Conservation (phyloP, 2,329 filamentous ascomycete genomes). For the Cordyceps pruinosa region DNA sequence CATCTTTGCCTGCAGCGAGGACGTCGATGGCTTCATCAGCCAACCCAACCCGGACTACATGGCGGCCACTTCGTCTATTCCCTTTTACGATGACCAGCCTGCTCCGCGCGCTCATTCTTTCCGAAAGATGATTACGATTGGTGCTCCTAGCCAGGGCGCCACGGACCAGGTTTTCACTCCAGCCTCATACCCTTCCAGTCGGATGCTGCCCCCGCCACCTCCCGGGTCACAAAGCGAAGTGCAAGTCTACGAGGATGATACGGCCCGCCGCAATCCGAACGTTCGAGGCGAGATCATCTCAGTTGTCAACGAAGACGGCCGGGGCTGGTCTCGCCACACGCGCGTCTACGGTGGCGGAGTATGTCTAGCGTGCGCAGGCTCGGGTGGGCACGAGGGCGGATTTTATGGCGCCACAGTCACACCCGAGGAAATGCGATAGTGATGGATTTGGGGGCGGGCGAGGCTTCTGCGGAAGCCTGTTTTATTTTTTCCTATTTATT, state of each 20-base stretch:
- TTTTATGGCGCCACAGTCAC: conserved; percentile 50
- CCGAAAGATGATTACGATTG: conserved; percentile 33
- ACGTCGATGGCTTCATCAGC: conserved; percentile 37
- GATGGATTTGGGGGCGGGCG: not conserved
- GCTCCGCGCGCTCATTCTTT: conserved; percentile 37
- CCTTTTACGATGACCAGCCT: conserved; percentile 21
- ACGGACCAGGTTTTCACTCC: conserved; percentile 26
- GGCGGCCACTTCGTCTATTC: conserved; percentile 27
- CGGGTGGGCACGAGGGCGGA: conserved; percentile 36
- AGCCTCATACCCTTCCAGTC: conserved; percentile 42
- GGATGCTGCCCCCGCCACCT: conserved; percentile 42
- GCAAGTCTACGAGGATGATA: conserved; percentile 12
- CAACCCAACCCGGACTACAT: conserved; percentile 46
- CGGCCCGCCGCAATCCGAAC: conserved; percentile 31
- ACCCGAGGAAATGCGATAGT: conserved; percentile 42
- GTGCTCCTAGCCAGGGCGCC: conserved; percentile 21
- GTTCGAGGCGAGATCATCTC: conserved; percentile 46
- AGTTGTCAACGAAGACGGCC: conserved; percentile 39
- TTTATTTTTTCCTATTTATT: not conserved
- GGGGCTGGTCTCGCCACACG: conserved; percentile 51
- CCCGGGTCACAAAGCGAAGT: conserved; percentile 16
- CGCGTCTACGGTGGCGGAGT: conserved; percentile 52
- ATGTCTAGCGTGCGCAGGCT: conserved; percentile 48
- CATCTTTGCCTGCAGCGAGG: conserved; percentile 37
- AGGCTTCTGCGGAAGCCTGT: not conserved